Conservation (phyloP, 208 protist species). For the Entamoeba nuttalli region DNA sequence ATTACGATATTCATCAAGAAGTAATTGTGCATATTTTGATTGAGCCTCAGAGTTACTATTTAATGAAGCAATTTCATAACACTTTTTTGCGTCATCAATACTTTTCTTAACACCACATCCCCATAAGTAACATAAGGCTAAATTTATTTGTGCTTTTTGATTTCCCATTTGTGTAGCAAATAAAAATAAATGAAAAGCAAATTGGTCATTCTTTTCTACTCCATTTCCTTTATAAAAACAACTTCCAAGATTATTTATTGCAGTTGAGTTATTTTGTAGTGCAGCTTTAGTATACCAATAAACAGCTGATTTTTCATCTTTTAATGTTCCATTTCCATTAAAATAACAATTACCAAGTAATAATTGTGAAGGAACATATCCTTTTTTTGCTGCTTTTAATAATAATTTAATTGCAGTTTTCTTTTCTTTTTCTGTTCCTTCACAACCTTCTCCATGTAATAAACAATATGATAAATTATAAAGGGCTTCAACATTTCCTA, state of each 20-base stretch:
- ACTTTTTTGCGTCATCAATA: neutral
- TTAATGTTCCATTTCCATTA: neutral
- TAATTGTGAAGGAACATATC: neutral
- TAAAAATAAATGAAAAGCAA: neutral
- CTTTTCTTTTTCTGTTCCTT: neutral
- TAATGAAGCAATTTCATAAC: neutral
- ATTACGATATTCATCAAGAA: neutral
- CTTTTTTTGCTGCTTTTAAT: neutral
- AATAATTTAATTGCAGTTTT: neutral
- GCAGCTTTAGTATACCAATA: neutral
- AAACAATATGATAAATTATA: neutral
- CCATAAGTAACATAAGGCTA: neutral
- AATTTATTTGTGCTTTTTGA: neutral
- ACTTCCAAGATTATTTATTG: neutral
- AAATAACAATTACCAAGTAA: neutral
- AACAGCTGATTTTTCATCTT: neutral
- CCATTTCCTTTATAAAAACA: neutral
- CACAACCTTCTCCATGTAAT: neutral
- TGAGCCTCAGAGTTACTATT: neutral
- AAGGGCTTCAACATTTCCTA: neutral
- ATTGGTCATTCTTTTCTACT: neutral
- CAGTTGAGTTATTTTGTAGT: neutral
- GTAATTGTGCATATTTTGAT: neutral
- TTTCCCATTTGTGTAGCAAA: neutral
- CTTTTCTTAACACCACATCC: neutral